These are phyloP conservation scores for Rusavskia elegans DNA, from an alignment of 495 filamentous ascomycete species.

Conservation along the genomic window DNA sequence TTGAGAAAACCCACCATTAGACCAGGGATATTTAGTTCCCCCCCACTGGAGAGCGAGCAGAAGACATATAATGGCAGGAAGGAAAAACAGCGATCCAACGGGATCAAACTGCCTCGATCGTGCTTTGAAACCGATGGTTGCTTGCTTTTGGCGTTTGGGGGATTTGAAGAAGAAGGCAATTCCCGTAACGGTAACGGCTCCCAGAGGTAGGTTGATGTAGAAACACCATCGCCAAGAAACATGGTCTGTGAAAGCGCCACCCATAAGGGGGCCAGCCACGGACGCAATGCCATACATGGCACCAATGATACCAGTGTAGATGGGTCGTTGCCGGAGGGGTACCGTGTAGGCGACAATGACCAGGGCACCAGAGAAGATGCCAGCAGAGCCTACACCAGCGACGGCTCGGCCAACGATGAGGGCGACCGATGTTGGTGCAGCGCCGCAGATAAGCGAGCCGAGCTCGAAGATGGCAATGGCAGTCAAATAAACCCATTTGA, in stretches of 20 bases:
- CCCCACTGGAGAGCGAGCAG: slow-evolving; percentile 81
- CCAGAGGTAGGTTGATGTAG: slow-evolving; percentile 53
- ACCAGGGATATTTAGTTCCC: slow-evolving; percentile 54
- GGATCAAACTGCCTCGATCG: slow-evolving; percentile 48
- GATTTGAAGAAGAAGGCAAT: slow-evolving; percentile 45
- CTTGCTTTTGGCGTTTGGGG: slow-evolving; percentile 30
- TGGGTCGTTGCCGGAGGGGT: slow-evolving; percentile 51
- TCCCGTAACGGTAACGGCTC: slow-evolving; percentile 44
- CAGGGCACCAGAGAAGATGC: slow-evolving; percentile 68
- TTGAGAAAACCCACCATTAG: slow-evolving; percentile 15
- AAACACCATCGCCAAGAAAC: slow-evolving; percentile 48
- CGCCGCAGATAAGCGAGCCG: slow-evolving; percentile 71
- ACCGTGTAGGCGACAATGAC: slow-evolving; percentile 66
- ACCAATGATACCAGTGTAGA: slow-evolving; percentile 60
- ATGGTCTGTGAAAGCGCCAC: slow-evolving; percentile 48
- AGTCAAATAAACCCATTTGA: slow-evolving; percentile 55
- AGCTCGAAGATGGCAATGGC: slow-evolving; percentile 70
- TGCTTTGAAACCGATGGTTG: slow-evolving; percentile 21
- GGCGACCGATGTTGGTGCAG: slow-evolving; percentile 53
- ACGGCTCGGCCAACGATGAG: slow-evolving; percentile 77
- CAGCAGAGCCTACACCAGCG: slow-evolving; percentile 69
- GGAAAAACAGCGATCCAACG: slow-evolving; percentile 47
- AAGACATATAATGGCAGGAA: slow-evolving; percentile 56
- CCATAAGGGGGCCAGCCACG: slow-evolving; percentile 59
- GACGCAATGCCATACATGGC: slow-evolving; percentile 68